Conservation (phyloP, 106 monocot genomes). For the Allium cepa region DNA sequence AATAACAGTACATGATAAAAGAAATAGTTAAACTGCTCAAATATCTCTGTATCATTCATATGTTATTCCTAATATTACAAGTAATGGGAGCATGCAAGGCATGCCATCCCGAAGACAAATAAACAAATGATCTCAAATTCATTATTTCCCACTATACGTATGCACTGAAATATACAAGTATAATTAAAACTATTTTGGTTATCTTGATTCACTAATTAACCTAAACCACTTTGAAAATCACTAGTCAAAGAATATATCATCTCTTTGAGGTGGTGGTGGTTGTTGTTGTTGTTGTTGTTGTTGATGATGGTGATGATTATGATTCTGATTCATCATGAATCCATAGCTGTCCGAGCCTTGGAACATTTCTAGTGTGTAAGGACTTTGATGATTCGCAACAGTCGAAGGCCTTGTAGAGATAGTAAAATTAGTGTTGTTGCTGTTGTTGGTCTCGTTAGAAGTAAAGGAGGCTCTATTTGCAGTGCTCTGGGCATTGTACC, state of each 20-base stretch:
- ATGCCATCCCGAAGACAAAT: conserved; percentile 4
- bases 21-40: no score
- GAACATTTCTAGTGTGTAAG: conserved; percentile 12
- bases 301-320: conserved; percentile 13
- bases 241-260: conserved; percentile 32
- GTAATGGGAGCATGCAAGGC: no score
- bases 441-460: background rate
- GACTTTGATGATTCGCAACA: background rate
- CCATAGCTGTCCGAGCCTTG: background rate
- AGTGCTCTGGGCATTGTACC: conserved; percentile 10
- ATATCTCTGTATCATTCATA: no score
- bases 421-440: conserved; percentile 8
- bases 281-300: conserved; percentile 4
- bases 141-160: background rate
- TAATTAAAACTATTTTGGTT: background rate
- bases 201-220: background rate
- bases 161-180: background rate
- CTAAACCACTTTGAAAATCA: conserved; percentile 2
- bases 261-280: conserved; percentile 6
- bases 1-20: no score
- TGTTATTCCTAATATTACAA: no score
- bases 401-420: conserved; percentile 13
- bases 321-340: conserved; percentile 2
- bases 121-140: conserved; percentile 6
- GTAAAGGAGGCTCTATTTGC: no score